phyloP scores from a whole-genome alignment of 1,284 basidiomycete species.

The Veloboletus limbatus region DNA sequence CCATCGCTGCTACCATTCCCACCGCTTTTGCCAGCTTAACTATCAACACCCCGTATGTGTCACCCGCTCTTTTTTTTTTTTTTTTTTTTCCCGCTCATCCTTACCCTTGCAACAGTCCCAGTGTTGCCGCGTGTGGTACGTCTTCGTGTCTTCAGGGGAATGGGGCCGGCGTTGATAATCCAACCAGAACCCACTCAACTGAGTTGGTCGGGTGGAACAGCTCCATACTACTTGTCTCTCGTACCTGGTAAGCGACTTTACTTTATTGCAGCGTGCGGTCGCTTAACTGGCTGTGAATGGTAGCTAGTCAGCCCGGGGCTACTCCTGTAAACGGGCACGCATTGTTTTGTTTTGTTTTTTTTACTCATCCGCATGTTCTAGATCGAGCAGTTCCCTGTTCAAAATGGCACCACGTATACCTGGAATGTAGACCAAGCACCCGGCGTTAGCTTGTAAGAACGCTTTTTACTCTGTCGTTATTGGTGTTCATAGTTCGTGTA shows the following conservation, averaged over 20 bases:
- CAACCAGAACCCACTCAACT: slow-evolving; percentile 55
- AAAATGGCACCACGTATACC: slow-evolving; percentile 46
- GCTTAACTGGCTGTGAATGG: not conserved
- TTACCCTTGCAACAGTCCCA: slow-evolving; percentile 29
- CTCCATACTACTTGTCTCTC: slow-evolving; percentile 66
- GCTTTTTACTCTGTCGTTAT: not conserved
- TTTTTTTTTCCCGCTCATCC: not conserved
- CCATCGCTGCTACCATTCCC: slow-evolving; percentile 46
- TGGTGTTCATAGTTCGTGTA: slow-evolving; percentile 26
- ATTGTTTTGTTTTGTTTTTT: not conserved
- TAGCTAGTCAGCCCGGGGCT: slow-evolving; percentile 57
- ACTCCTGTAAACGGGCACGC: slow-evolving; percentile 41
- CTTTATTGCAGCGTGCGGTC: not conserved
- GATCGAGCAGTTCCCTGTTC: slow-evolving; percentile 55
- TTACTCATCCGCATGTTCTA: slow-evolving; percentile 18
- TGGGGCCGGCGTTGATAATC: not conserved
- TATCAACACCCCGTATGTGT: slow-evolving; percentile 67
- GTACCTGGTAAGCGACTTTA: slow-evolving; percentile 51
- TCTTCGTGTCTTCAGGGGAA: slow-evolving; percentile 7
- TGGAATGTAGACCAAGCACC: slow-evolving; percentile 60
- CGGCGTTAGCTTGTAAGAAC: slow-evolving; percentile 53
- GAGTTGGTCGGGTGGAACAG: slow-evolving; percentile 51
- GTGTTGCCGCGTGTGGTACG: slow-evolving; percentile 55
- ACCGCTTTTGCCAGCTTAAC: slow-evolving; percentile 45
- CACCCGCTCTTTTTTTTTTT: slow-evolving; percentile 10